Base-by-base conservation (phyloP, 805 yeast species). In the Suhomyces sp. region DNA sequence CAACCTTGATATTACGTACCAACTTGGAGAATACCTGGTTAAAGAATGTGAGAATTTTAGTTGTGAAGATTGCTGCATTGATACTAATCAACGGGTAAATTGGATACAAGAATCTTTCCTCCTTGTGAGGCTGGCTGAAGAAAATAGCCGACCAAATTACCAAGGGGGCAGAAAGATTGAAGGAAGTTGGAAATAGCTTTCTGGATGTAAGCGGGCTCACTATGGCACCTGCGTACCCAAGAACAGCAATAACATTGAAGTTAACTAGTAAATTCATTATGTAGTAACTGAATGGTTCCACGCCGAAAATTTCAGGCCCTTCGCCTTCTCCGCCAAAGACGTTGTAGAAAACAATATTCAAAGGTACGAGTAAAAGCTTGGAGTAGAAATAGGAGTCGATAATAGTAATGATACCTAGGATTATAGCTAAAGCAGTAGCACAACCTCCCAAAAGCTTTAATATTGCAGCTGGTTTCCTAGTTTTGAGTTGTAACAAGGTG, bases 231-330 rank as follows among this genome's bases (percentile, higher is more conserved):
- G 69, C 5, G 23, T 63, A 64, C 0, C 78, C 81, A 19, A 83
- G 60, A 1, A 78, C 55, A 0, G 72, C 74, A 23, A 84, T 67
- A 29, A 78, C 55, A 72, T 88, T 88, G 77, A 90, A 91, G 68
- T 92, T 93, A 54, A 93, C 72, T 4, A 84, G 54, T 47, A 93
- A 70, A 62, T 92, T 91, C 53, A 78, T 63, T 9, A 83, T 56
- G 63, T 93, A 93, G 67, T 88, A 93, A 35, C 73, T 65, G 70
- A 87, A 75, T 12, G 94, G 90, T 67, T 92, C 97, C 5, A 81
- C 81, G 26, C 97, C 97, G 70, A 91, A 93, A 23, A 93, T 90
- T 54, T 88, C 86, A 1, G 97, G 97, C 0, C 97, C 97, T 24
- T 89, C 77, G 6, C 79, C 79, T 42, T 82, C 88, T 52, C 77